Base-by-base conservation (phyloP, 768 basidiomycete genomes). In the Dentipellis fragilis region DNA sequence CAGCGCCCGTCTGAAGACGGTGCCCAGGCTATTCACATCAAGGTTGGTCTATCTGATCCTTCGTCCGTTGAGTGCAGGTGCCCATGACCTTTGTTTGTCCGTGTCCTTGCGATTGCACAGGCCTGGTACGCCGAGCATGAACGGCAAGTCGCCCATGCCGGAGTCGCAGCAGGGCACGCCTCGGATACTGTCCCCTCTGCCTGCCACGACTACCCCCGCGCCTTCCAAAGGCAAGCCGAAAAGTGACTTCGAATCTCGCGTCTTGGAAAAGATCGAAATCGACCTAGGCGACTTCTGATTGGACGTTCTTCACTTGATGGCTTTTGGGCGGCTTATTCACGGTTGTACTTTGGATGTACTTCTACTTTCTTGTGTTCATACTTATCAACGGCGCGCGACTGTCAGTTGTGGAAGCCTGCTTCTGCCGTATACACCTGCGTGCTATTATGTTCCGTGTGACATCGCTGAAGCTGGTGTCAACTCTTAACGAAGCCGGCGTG, bases 271-370 rank as follows among this genome's bases (percentile, higher is more conserved):
- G 29, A 76, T 89, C 60, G 87, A 89, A 59, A 76, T 89, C 57
- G 87, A 89, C 67, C 72, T 89, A 47, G 87, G 87, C 51, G 87
- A 89, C 68, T 89, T 89, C 68, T 89, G 54, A 55, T 2, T 42
- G 29, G 29, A 29, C 29, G 29, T 29, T 29, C 29, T 29, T 29
- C 29, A 6, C 29, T 29, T 29, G 29, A 29, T 29, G 29, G 29
- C 29, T 29, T 29, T 29, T 29, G 3, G 3, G 29, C 29, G 29
- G 29, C 29, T 29, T 29, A 6, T 29, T 29, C 29, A 29, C 29
- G 29, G 29, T 29, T 29, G 29, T 29, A 29, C 29, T 29, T 29
- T 29, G 29, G 29, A 3, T 29, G 29, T 29, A 29, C 29, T 29
- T 29, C 29, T 29, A 29, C 6, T 6, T 29, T 29, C 29, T 29